Base-by-base conservation (phyloP, 495 filamentous ascomycete genomes). In the Aspergillus saccharolyticus region DNA sequence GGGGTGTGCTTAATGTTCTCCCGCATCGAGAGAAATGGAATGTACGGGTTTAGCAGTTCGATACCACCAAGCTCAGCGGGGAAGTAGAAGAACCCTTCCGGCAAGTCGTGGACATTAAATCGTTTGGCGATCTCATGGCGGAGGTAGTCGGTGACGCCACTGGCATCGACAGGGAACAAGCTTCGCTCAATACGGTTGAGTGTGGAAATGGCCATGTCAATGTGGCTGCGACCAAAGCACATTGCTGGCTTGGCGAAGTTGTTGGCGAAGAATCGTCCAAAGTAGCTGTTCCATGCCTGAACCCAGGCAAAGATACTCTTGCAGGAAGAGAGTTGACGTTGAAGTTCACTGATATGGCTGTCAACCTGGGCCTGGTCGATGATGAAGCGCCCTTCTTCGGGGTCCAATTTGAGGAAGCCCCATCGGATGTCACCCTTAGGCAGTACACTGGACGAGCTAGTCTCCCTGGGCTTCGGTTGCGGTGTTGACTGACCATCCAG, bases 51-150 rank as follows among this genome's bases (percentile, higher is more conserved):
- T 19, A 78, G 64, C 19, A 86, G 74, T 4, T 78, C 78, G 4
- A 86, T 69, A 3, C 83, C 82, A 15, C 83, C 83, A 17, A 86
- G 73, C 56, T 82, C 77, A 19, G 80, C 71, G 3, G 85, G 85
- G 55, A 83, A 83, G 65, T 79, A 89, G 66, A 88, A 80, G 65
- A 85, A 85, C n/a, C 82, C 86, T 53, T 87, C 81, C 0, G 86
- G 86, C 20, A 89, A 77, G 46, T 83, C 68, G 2, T 66, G 60
- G 43, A 86, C 66, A 15, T 68, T 68, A 61, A 88, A 89, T 1
- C 79, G 73, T 15, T 79, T 65, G 9, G 72, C 63, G 44, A 89
- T 80, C 6, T 73, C 68, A 10, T 72, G 63, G 15, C 83, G 81
- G 1, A 89, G 74, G 63, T 84, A 82, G 21, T 80, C 74, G 0